phyloP scores from a whole-genome alignment of 2,329 filamentous ascomycete species.

The Clonostachys solani region DNA sequence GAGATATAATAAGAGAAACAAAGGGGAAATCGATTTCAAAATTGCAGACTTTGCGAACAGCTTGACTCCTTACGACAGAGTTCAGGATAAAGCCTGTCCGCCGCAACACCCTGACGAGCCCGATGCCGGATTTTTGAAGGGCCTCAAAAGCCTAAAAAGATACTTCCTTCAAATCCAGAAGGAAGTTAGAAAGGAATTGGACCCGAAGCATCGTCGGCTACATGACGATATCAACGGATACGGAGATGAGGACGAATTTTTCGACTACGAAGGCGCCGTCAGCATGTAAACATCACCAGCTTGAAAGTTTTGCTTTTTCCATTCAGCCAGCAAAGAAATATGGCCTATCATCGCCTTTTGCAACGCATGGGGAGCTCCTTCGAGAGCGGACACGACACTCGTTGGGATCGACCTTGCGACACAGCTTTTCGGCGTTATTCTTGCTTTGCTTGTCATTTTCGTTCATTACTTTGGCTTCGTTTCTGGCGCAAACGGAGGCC shows the following conservation, averaged over 20 bases:
- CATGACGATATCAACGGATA: background rate
- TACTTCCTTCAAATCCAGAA: slow-evolving; percentile 87
- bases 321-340: too few species aligned
- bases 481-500: too few species aligned
- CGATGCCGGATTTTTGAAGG: slow-evolving; percentile 85
- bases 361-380: too few species aligned
- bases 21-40: slow-evolving; percentile 78
- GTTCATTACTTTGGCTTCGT: too few species aligned
- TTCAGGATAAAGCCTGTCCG: slow-evolving; percentile 64
- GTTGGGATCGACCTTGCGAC: too few species aligned
- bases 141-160: slow-evolving; percentile 69
- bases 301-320: too few species aligned
- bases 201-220: slow-evolving; percentile 6
- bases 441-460: too few species aligned
- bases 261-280: background rate
- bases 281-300: background rate
- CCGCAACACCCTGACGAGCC: slow-evolving; percentile 76
- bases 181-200: slow-evolving; percentile 60
- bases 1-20: slow-evolving; percentile 42
- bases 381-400: too few species aligned
- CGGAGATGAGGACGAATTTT: background rate
- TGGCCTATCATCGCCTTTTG: too few species aligned
- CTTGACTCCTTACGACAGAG: slow-evolving; percentile 78
- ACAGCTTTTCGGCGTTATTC: too few species aligned
- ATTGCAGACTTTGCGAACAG: slow-evolving; percentile 99